Evolutionary conservation across 306 rosid species (phyloP), one percentile per base, ranked within the genome.

Genomic region (Acacia melanoxylon): DNA sequence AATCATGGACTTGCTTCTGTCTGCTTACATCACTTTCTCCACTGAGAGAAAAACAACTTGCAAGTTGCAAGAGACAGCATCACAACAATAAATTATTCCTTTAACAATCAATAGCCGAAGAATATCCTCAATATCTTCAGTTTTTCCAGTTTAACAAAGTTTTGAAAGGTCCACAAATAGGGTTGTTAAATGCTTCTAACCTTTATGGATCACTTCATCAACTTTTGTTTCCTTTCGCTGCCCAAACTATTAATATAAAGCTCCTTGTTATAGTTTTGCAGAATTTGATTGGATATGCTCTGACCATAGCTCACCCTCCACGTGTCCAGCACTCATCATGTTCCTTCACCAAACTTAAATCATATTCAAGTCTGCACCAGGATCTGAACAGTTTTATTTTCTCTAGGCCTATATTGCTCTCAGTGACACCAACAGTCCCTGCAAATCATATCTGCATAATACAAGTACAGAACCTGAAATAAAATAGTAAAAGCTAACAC

Each of bases 121-220:
- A 85, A 85, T 85, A 85, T 85, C 19, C 88, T 27, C 6, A 4
- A 66, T 11, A 84, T 72, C 62, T 68, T 72, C 52, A 22, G 49
- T 24, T 44, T 49, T 22, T 25, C 72, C 67, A 72, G 40, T 78
- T 48, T 15, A 52, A 58, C 24, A 52, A 44, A 61, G 10, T 68
- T 70, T 42, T 44, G 42, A 14, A 17, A 20, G 20, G 17, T 76
- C 46, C 81, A 75, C 14, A 41, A 35, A 69, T 51, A 54, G 71
- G 67, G 81, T 84, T 78, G 77, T 78, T 78, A 25, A 65, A 33
- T 40, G 68, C 74, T 25, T 78, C 62, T 70, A 54, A 70, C 54
- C 62, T 27, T 37, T 51, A 19, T 78, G 71, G 19, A 44, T 81
- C 65, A 24, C 25, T 51, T 52, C 86, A 87, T 78, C 68, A 69